Evolutionary conservation across 2,329 filamentous ascomycete species (phyloP), one percentile per base, ranked within the genome.

Genomic region (Fusarium oxysporum): DNA sequence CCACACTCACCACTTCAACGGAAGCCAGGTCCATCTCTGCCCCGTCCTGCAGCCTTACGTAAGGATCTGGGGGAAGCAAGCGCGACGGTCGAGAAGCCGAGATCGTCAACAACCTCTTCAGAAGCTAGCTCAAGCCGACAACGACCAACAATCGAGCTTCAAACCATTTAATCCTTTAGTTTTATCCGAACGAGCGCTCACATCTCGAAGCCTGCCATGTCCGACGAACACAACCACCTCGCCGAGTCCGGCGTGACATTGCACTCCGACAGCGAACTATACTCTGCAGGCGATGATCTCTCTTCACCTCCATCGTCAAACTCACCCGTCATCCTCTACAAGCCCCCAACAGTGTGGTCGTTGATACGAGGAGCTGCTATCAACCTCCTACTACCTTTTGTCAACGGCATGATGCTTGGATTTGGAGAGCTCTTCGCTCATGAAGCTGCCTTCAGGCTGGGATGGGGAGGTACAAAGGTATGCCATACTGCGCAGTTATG

Each of bases 381-480:
- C 84, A 99, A 99, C 81, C 86, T 99, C n/a, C 78, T 99, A 3
- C 84, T 99, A 25, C 96, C 96, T 0, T 99, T 99, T 79, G 90
- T 99, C 79, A 99, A 99, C 84, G 96, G 96, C 51, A 89, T 99
- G 86, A 99, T 99, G 96, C 85, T 99, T 78, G 96, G 96, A 5
- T 98, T 99, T 79, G 96, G 96, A 76, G 96, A 99, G 85, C 85
- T 99, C 57, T 96, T 99, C 82, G 96, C 96, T 61, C 96, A 99
- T 80, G 96, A 99, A 85, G 92, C 94, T 56, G 96, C 96, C 4
- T 99, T 96, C 80, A 87, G 96, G 78, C 85, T 98, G 76, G 96
- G 96, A 68, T 99, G 96, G 96, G 92, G 93, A 72, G 92, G 92
- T 61, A 98, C 96, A 68, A 97, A 96, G 90, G 96, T 98, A 60